phyloP scores from a whole-genome alignment of 306 rosid genomes.

The Cajanus cajan region DNA sequence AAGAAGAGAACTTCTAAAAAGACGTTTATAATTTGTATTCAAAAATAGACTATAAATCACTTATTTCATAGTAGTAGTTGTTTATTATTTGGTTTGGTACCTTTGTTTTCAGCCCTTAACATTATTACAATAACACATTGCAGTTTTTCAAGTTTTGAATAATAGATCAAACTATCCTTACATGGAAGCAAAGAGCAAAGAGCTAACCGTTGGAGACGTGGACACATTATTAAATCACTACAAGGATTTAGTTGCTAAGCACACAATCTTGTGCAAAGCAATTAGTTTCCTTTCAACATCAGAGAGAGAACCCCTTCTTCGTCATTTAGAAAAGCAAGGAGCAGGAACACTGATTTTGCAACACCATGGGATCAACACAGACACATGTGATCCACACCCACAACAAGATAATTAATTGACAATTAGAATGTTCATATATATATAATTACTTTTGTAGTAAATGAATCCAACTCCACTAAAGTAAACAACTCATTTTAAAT shows the following conservation, averaged over 20 bases:
- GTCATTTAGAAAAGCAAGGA: conserved; percentile 28
- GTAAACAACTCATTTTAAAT: neutral
- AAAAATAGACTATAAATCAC: neutral
- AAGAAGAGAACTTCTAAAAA: no score
- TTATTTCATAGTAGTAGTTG: neutral
- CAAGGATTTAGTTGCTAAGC: conserved; percentile 58
- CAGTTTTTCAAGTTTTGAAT: conserved; percentile 22
- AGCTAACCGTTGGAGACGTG: conserved; percentile 52
- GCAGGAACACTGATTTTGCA: neutral
- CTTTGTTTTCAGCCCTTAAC: neutral
- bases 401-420: neutral
- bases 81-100: neutral
- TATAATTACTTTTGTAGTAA: neutral
- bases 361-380: neutral
- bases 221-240: conserved; percentile 47
- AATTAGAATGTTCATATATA: neutral
- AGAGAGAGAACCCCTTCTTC: conserved; percentile 42
- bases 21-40: no score
- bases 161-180: conserved; percentile 51
- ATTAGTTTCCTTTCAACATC: conserved; percentile 39
- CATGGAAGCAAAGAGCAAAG: conserved; percentile 61
- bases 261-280: conserved; percentile 43
- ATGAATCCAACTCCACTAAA: neutral
- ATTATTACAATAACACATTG: neutral
- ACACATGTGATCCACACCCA: neutral